These are phyloP conservation scores for Colletotrichum gigasporum DNA, from an alignment of 2,329 filamentous ascomycete species.

Conservation along the genomic window DNA sequence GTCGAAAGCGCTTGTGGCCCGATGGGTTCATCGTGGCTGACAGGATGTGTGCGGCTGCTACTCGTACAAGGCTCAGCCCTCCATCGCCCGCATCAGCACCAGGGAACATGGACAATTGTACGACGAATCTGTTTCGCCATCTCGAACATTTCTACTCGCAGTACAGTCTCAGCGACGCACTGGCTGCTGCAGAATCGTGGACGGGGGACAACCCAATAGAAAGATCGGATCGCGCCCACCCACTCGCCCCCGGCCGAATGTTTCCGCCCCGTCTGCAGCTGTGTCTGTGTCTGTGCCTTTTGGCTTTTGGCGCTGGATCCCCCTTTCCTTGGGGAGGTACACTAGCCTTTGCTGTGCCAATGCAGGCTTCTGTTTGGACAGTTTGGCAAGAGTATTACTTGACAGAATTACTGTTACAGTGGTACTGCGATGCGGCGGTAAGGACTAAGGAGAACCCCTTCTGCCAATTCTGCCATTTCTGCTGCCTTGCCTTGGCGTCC, in stretches of 20 bases:
- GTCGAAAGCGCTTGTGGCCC: not conserved
- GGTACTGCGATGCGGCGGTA: no score
- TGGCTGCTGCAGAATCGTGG: not conserved
- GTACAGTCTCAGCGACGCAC: not conserved
- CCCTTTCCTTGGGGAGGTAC: no score
- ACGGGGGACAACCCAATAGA: no score
- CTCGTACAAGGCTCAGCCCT: not conserved
- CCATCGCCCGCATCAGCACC: not conserved
- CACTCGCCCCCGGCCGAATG: constrained; percentile 18
- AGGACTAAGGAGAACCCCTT: no score
- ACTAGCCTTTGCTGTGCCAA: no score
- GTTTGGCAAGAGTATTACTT: no score
- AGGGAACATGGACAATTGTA: not conserved
- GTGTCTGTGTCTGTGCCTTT: not conserved
- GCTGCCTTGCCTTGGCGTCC: no score
- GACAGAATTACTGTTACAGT: no score
- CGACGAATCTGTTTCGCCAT: not conserved
- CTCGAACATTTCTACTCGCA: not conserved
- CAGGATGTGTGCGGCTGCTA: not conserved
- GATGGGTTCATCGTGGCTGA: not conserved
- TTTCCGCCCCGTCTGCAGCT: constrained; percentile 10
- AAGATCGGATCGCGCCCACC: constrained; percentile 1
- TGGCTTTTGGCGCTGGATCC: not conserved
- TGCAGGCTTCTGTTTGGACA: not conserved
- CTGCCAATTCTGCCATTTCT: no score